Evolutionary conservation across 495 filamentous ascomycete genomes (phyloP).

Genomic region (Lindgomyces ingoldianus): DNA sequence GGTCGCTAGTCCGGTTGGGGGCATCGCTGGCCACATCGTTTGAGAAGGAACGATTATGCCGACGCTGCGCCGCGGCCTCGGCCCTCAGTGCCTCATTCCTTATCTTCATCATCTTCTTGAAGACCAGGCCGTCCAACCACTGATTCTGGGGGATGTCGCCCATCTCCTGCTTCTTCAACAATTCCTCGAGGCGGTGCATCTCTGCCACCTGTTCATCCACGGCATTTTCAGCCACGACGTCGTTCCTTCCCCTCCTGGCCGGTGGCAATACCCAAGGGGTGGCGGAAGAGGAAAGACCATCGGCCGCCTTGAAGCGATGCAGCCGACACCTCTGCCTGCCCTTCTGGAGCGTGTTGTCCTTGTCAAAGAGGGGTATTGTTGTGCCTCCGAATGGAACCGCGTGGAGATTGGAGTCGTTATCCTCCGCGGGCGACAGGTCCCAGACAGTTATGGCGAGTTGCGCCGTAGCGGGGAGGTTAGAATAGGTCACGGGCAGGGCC

Average conservation of each 20-base stretch:
- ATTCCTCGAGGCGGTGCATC: constrained; percentile 75
- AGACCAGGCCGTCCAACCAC: constrained; percentile 93
- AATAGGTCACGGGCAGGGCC: constrained; percentile 77
- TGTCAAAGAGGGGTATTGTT: constrained; percentile 85
- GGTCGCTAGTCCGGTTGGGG: constrained; percentile 40
- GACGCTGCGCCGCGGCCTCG: constrained; percentile 18
- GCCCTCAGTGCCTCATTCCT: constrained; percentile 31
- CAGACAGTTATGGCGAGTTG: constrained; percentile 92
- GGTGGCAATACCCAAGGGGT: constrained; percentile 67
- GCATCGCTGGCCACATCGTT: constrained; percentile 30
- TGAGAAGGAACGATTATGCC: constrained; percentile 17
- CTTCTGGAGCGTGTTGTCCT: constrained; percentile 84
- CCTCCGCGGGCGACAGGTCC: constrained; percentile 82
- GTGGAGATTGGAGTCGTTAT: constrained; percentile 65
- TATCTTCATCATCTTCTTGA: constrained; percentile 75
- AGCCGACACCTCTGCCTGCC: constrained; percentile 90
- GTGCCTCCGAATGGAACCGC: constrained; percentile 92
- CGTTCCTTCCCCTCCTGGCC: constrained; percentile 53
- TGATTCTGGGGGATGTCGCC: constrained; percentile 88
- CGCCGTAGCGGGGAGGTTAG: constrained; percentile 72
- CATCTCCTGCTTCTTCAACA: constrained; percentile 98
- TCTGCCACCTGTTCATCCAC: constrained; percentile 66
- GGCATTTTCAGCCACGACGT: constrained; percentile 44
- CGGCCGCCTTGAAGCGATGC: constrained; percentile 77
- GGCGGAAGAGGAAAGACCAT: constrained; percentile 76